phyloP scores from a whole-genome alignment of 73 alveolate genomes.

The Urostyla sp. region DNA sequence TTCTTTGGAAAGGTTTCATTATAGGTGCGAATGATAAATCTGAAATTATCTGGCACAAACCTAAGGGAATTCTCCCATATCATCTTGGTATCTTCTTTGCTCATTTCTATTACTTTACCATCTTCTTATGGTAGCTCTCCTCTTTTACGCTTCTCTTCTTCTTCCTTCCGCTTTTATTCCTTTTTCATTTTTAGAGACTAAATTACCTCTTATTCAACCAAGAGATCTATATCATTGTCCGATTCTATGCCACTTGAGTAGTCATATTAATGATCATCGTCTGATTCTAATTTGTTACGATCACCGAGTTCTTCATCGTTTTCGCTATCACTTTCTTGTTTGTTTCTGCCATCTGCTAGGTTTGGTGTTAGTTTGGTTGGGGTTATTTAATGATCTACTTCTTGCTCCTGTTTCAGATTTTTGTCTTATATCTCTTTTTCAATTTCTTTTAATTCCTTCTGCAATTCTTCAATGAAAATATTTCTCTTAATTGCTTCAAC shows the following conservation, averaged over 20 bases:
- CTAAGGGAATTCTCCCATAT: constrained; percentile 45
- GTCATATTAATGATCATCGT: constrained; percentile 15
- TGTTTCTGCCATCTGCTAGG: neutral
- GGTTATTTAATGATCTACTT: too few species aligned
- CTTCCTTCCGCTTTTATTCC: constrained; percentile 24
- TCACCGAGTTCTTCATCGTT: constrained; percentile 3
- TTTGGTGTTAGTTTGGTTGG: constrained; percentile 9
- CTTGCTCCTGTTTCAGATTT: neutral
- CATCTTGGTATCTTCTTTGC: constrained; percentile 49
- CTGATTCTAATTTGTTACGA: neutral
- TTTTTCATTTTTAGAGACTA: constrained; percentile 3
- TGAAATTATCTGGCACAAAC: constrained; percentile 59
- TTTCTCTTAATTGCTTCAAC: constrained; percentile 32
- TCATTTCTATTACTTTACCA: constrained; percentile 4
- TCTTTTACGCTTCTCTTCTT: constrained; percentile 20
- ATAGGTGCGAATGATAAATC: constrained; percentile 42
- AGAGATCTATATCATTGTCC: constrained; percentile 50
- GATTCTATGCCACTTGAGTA: constrained; percentile 55
- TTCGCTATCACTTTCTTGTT: neutral
- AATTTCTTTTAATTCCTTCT: constrained; percentile 29
- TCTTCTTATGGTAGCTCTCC: constrained; percentile 36
- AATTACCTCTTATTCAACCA: constrained; percentile 39
- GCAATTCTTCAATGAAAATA: constrained; percentile 30
- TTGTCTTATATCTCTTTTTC: constrained; percentile 11
- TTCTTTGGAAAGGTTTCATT: constrained; percentile 64